Conservation (phyloP, 2,329 filamentous ascomycete species). For the Cytospora mali region DNA sequence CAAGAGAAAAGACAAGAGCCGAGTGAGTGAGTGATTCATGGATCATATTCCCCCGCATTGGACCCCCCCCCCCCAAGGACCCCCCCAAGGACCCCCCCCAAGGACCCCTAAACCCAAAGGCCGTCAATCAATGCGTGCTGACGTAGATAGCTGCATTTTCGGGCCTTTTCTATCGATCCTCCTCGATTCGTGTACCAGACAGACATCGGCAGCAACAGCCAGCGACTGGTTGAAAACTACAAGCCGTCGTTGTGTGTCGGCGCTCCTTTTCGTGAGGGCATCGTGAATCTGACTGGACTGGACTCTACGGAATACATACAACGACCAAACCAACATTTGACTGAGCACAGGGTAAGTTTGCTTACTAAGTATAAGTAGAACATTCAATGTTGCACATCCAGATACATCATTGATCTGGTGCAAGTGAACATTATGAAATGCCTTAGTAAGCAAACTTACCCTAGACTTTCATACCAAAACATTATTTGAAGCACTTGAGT, state of each 20-base stretch:
- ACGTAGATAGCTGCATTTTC: slow-evolving; percentile 2
- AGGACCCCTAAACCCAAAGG: too few species aligned
- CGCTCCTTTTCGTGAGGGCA: neutral
- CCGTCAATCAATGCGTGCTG: neutral
- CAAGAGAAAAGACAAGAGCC: neutral
- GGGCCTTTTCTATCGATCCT: neutral
- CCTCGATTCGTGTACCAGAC: neutral
- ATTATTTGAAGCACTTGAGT: too few species aligned
- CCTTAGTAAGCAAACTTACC: slow-evolving; percentile 3
- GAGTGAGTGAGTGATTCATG: neutral
- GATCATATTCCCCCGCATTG: neutral
- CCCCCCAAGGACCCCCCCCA: too few species aligned
- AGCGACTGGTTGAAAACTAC: neutral
- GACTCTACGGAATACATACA: too few species aligned
- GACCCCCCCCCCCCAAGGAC: too few species aligned
- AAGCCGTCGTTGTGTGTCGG: neutral
- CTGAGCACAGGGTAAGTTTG: slow-evolving; percentile 6
- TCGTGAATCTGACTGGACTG: too few species aligned
- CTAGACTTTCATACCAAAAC: slow-evolving; percentile 2
- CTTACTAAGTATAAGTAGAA: neutral
- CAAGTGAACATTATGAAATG: too few species aligned
- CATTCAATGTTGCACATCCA: too few species aligned
- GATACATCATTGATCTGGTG: too few species aligned
- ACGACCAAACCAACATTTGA: neutral
- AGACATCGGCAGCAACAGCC: neutral